Conservation (phyloP, 1,284 basidiomycete species). For the Abortiporus biennis region DNA sequence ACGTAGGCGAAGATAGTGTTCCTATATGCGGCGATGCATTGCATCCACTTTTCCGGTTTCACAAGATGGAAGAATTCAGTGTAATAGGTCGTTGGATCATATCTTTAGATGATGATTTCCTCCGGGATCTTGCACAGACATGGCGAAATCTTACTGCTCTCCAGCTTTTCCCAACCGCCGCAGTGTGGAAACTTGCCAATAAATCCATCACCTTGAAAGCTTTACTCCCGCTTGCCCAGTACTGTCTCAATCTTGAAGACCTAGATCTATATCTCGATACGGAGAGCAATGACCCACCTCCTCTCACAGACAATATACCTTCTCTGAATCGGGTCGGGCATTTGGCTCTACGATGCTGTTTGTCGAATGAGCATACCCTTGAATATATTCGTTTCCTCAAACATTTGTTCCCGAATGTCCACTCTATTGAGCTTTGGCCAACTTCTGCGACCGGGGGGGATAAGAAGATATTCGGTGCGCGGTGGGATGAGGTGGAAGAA, state of each 20-base stretch:
- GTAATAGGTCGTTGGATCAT: neutral
- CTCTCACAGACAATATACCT: too few relatives aligned
- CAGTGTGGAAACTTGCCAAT: neutral
- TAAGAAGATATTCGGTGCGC: too few relatives aligned
- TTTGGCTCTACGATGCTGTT: neutral
- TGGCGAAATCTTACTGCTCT: neutral
- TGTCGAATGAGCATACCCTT: neutral
- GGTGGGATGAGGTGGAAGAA: too few relatives aligned
- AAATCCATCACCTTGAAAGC: neutral
- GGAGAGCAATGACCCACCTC: too few relatives aligned
- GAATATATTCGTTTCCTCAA: neutral
- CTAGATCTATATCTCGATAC: neutral
- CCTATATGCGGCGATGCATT: too few relatives aligned
- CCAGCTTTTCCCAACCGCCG: neutral
- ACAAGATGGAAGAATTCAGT: too few relatives aligned
- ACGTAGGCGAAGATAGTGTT: too few relatives aligned
- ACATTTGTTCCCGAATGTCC: neutral
- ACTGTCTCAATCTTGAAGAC: neutral
- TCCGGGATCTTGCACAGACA: neutral
- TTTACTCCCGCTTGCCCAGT: neutral
- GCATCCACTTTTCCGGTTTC: too few relatives aligned
- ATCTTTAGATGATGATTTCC: neutral
- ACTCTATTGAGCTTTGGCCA: neutral
- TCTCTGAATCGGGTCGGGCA: neutral
- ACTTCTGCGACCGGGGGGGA: too few relatives aligned